These are phyloP conservation scores for Plasmodium yoelii DNA, from an alignment of 169 alveolate species.

Conservation along the genomic window DNA sequence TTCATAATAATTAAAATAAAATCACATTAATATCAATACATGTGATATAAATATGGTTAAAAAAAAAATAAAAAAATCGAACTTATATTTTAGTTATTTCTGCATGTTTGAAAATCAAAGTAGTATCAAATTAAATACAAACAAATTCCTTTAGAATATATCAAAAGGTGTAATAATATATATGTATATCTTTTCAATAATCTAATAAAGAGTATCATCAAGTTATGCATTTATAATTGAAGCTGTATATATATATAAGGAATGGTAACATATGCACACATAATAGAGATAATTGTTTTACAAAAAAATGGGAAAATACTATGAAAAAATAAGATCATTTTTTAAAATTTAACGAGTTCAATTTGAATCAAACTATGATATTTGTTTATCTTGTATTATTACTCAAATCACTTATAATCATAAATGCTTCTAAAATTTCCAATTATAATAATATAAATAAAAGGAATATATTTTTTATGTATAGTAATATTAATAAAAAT, in stretches of 20 bases:
- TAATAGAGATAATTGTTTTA: not conserved
- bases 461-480: not conserved
- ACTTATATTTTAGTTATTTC: too few relatives aligned
- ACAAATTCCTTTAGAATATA: too few relatives aligned
- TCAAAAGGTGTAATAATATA: too few relatives aligned
- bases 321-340: not conserved
- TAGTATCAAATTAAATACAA: too few relatives aligned
- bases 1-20: too few relatives aligned
- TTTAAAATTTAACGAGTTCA: not conserved
- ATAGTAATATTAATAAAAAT: not conserved
- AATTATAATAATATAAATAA: not conserved
- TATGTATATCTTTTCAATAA: not conserved
- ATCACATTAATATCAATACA: too few relatives aligned
- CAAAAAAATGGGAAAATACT: not conserved
- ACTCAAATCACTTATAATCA: not conserved
- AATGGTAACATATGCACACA: not conserved
- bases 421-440: not conserved
- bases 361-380: not conserved
- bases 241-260: not conserved
- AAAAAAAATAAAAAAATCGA: too few relatives aligned
- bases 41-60: too few relatives aligned
- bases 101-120: too few relatives aligned
- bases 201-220: too few relatives aligned
- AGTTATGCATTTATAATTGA: too few relatives aligned
- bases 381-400: not conserved